A percentile compares a stretch with the other conserved stretches of the same genome.
Conservation (phyloP, 768 basidiomycete genomes). For the Termitomyces eurrhizus region DNA sequence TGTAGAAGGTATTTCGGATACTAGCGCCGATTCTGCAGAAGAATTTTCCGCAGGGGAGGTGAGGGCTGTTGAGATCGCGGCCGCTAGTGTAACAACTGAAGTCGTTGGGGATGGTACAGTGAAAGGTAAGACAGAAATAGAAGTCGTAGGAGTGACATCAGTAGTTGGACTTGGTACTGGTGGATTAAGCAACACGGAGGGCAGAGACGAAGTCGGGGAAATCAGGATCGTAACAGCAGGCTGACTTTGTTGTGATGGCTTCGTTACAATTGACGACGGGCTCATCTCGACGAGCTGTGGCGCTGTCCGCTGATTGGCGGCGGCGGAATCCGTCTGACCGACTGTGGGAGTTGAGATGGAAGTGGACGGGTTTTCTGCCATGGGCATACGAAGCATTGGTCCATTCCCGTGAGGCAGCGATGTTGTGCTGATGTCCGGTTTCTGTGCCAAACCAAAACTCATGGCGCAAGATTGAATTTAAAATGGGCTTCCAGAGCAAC, state of each 20-base stretch:
- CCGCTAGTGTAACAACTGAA: conserved; percentile 1
- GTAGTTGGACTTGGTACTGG: not conserved
- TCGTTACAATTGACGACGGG: not conserved
- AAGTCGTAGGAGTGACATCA: not conserved
- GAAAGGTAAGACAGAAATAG: not conserved
- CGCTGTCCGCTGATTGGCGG: not conserved
- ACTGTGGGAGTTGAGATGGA: not conserved
- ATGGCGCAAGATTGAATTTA: not conserved
- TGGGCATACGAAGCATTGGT: not conserved
- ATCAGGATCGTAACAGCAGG: not conserved
- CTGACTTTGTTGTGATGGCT: conserved; percentile 6
- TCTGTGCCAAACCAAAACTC: not conserved
- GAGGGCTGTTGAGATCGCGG: not conserved
- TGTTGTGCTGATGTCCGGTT: not conserved
- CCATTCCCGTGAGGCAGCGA: not conserved
- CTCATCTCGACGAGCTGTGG: conserved; percentile 5
- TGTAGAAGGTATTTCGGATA: conserved; percentile 1
- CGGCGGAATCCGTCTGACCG: not conserved
- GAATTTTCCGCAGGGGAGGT: not conserved
- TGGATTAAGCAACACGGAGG: not conserved
- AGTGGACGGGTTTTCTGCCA: not conserved
- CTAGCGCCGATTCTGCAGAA: not conserved
- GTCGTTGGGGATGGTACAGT: not conserved
- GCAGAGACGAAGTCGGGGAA: conserved; percentile 3
- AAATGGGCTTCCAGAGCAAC: conserved; percentile 15